Conservation (phyloP, 2,329 filamentous ascomycete genomes). For the Aureobasidium sp. region DNA sequence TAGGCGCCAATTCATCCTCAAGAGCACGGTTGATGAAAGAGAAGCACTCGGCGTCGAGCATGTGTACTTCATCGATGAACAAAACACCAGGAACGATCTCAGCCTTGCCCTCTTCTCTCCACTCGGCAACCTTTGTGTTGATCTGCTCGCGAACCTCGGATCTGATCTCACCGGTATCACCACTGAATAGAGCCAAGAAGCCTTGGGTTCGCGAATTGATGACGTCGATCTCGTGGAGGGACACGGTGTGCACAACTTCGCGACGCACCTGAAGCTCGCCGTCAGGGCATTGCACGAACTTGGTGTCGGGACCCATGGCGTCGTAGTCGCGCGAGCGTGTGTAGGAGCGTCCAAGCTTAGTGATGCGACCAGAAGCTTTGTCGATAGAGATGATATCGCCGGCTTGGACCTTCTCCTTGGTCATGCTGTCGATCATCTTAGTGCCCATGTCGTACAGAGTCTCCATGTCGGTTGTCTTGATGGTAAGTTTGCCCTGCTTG, state of each 20-base stretch:
- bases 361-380: conserved; percentile 97
- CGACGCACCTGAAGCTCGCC: conserved; percentile 96
- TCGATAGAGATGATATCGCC: conserved; percentile 98
- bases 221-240: conserved; percentile 95
- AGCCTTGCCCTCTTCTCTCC: conserved; percentile 98
- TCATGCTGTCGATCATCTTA: conserved; percentile 99
- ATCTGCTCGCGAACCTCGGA: conserved; percentile 98
- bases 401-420: conserved; percentile 97
- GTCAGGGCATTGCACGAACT: conserved; percentile 95
- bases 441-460: conserved; percentile 99
- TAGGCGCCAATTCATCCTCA: conserved; percentile 88
- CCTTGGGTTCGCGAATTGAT: conserved; percentile 99
- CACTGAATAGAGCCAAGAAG: conserved; percentile 93
- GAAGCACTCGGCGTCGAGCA: conserved; percentile 99
- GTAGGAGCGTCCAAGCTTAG: conserved; percentile 90
- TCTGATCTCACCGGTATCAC: conserved; percentile 94
- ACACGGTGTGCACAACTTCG: conserved; percentile 94
- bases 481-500: conserved; percentile 97
- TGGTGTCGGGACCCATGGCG: conserved; percentile 96
- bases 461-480: conserved; percentile 99
- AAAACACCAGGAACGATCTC: conserved; percentile 95
- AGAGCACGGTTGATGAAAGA: conserved; percentile 96
- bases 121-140: conserved; percentile 97
- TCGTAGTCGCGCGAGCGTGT: conserved; percentile 96
- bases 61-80: conserved; percentile 98